phyloP scores from a whole-genome alignment of 108 stramenopile genomes.

The Conticribra weissflogii region DNA sequence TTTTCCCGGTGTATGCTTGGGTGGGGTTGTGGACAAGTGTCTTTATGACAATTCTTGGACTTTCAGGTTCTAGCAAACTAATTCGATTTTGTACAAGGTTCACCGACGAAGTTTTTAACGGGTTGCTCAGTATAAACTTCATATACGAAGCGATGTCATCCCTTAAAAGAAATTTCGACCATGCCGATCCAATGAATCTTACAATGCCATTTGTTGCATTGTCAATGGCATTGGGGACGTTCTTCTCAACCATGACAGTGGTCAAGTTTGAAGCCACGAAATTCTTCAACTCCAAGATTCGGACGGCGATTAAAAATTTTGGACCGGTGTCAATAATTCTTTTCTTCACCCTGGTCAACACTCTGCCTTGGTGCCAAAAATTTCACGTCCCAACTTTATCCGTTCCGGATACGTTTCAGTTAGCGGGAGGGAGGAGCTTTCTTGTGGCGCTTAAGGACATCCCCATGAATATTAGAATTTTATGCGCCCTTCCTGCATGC shows the following conservation, averaged over 20 bases:
- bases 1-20: constrained; percentile 95
- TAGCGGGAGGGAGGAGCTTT: constrained; percentile 78
- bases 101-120: constrained; percentile 98
- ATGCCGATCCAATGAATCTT: constrained; percentile 84
- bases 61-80: constrained; percentile 79
- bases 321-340: constrained; percentile 90
- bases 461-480: constrained; percentile 61
- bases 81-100: constrained; percentile 95
- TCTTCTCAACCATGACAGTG: constrained; percentile 68
- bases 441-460: constrained; percentile 73
- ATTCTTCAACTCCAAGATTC: constrained; percentile 73
- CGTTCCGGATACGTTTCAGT: constrained; percentile 78
- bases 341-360: constrained; percentile 75
- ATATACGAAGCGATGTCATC: constrained; percentile 89
- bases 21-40: constrained; percentile 93
- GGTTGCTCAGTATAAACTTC: constrained; percentile 92
- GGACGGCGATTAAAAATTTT: constrained; percentile 90
- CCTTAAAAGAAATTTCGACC: constrained; percentile 68
- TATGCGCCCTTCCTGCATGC: constrained; percentile 87
- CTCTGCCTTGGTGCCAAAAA: constrained; percentile 60
- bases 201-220: constrained; percentile 83
- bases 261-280: constrained; percentile 70
- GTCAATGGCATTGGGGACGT: constrained; percentile 75
- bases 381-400: constrained; percentile 81
- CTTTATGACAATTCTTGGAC: constrained; percentile 82